Conservation (phyloP, 345 rosid species). For the Leavenworthia alabamica region DNA sequence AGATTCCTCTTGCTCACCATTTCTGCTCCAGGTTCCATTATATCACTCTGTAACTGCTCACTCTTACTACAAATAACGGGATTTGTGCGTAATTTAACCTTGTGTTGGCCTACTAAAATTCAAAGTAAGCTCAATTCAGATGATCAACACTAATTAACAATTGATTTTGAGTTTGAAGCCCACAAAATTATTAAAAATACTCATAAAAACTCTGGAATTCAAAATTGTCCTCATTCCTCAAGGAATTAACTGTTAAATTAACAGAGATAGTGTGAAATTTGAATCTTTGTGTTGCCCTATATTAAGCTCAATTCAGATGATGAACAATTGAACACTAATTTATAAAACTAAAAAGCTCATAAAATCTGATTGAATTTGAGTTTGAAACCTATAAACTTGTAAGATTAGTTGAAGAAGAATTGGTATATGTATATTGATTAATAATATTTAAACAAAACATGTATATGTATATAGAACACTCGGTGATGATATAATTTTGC, state of each 20-base stretch:
- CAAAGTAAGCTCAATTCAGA: background rate
- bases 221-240: background rate
- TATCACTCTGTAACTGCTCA: conserved; percentile 28
- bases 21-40: conserved; percentile 42
- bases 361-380: too few species aligned
- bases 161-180: background rate
- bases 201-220: background rate
- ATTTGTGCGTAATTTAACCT: background rate
- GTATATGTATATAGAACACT: background rate
- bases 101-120: background rate
- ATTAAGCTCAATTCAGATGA: background rate
- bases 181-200: background rate
- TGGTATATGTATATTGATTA: background rate
- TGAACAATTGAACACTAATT: background rate
- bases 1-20: conserved; percentile 39
- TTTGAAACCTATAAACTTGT: too few species aligned
- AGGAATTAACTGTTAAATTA: background rate
- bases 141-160: background rate
- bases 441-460: background rate
- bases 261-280: too few species aligned
- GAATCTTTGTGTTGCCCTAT: background rate
- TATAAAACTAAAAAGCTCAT: background rate
- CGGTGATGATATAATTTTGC: background rate
- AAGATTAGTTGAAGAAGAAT: background rate
- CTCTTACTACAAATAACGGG: conserved; percentile 10